Conservation (phyloP, 1,284 basidiomycete genomes). For the Lentinula novae-zelandiae region DNA sequence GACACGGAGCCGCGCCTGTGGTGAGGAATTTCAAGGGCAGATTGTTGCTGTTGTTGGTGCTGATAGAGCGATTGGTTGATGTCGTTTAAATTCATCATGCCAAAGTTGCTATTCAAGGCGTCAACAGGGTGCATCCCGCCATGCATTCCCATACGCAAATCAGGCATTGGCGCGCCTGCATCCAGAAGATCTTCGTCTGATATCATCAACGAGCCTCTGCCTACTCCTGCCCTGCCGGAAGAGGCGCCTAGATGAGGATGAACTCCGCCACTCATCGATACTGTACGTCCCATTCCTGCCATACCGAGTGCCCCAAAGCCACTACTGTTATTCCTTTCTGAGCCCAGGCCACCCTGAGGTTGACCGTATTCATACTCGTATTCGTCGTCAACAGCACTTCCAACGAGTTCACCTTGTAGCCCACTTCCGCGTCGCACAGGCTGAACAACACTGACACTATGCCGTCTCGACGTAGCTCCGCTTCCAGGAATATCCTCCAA, state of each 20-base stretch:
- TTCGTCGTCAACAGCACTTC: conserved; percentile 34
- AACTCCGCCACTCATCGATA: conserved; percentile 1
- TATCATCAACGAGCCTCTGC: conserved; percentile 56
- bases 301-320: not conserved
- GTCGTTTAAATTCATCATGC: conserved; percentile 4
- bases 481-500: conserved; percentile 37
- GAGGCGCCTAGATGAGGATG: not conserved
- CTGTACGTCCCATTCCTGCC: conserved; percentile 3
- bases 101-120: not conserved
- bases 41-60: conserved; percentile 10
- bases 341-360: not conserved
- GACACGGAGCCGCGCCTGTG: conserved; percentile 6
- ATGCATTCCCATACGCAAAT: conserved; percentile 4
- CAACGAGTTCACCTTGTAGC: not conserved
- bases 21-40: conserved; percentile 1
- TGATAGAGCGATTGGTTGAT: conserved; percentile 4
- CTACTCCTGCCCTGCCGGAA: conserved; percentile 1
- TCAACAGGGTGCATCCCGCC: conserved; percentile 1
- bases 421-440: conserved; percentile 65
- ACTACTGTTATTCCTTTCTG: conserved; percentile 13
- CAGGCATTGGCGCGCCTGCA: conserved; percentile 44
- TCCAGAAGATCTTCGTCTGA: conserved; percentile 71
- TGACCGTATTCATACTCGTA: conserved; percentile 30
- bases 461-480: conserved; percentile 80
- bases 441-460: conserved; percentile 84